Base-by-base conservation (phyloP, 345 rosid genomes). In the Mallotus nudiflorus region DNA sequence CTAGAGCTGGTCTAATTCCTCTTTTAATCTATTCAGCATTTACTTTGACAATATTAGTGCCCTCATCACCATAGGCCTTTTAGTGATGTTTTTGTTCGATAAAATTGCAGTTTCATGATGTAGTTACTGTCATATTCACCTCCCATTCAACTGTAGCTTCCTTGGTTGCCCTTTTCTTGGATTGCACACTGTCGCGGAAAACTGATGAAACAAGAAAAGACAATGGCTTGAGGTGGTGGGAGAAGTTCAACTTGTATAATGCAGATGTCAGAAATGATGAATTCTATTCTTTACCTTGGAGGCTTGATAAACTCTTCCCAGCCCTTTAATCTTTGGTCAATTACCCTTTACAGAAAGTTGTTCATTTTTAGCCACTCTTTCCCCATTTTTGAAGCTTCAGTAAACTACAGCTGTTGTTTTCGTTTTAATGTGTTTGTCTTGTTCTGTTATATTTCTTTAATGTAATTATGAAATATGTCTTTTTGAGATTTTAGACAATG, bases 241-340 rank as follows among this genome's bases (percentile, higher is more conserved):
- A 89, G 37, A 89, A 79, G 73, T 89, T 86, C 76, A 79, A 77
- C 69, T 53, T 80, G 9, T 86, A 83, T 57, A 81, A 77, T 54
- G 83, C 84, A 0, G 93, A 90, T 54, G 81, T 85, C 22, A 85
- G 93, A 59, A 90, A 79, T 44, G 93, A 90, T 66, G 96, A 90
- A 68, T 88, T 90, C 82, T 86, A 90, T 65, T 86, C 82, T 62
- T 46, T 86, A 25, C 93, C 91, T 9, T 86, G 78, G 75, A 56
- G 73, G n/a, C 88, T 90, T 55, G 78, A 88, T 66, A 81, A 82
- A 56, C 78, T 85, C 55, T 90, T 88, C 84, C 91, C 91, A 15
- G 75, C 92, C 52, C 82, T 82, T 65, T 87, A 74, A 18, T 16
- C 57, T 46, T 31, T 49, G 13, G 2, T 45, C 45, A 20, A 8